Evolutionary conservation across 306 rosid species (phyloP).

Genomic region (Fagus crenata): DNA sequence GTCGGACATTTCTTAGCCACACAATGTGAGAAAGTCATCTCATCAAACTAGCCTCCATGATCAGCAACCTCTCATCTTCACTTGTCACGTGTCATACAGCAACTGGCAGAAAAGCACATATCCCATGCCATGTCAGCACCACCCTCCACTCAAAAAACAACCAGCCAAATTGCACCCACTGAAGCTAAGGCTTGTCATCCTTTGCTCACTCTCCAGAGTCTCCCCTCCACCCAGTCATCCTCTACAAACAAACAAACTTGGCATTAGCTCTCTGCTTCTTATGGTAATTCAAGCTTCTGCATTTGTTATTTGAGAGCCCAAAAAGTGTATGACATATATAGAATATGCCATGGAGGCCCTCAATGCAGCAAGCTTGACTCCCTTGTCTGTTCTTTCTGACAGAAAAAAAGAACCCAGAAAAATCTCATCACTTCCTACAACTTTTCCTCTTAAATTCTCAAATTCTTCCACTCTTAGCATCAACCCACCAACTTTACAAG

Average conservation of each 20-base stretch:
- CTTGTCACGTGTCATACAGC: conserved; percentile 35
- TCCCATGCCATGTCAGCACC: conserved; percentile 38
- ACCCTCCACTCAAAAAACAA: conserved; percentile 17
- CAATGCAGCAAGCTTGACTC: conserved; percentile 76
- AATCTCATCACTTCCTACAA: conserved; percentile 37
- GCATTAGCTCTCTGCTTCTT: conserved; percentile 23
- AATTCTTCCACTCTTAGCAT: conserved; percentile 31
- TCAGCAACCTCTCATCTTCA: conserved; percentile 36
- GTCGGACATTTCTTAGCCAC: conserved; percentile 42
- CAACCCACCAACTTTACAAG: conserved; percentile 33
- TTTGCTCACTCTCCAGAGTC: neutral
- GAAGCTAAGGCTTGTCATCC: conserved; percentile 42
- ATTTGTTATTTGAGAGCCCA: conserved; percentile 31
- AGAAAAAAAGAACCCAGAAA: conserved; percentile 59
- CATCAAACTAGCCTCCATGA: conserved; percentile 9
- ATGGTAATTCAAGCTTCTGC: conserved; percentile 33
- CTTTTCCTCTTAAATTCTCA: conserved; percentile 47
- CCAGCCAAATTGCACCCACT: conserved; percentile 17
- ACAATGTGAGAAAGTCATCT: conserved; percentile 27
- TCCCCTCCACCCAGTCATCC: conserved; percentile 24
- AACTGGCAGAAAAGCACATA: conserved; percentile 29
- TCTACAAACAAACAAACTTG: conserved; percentile 7
- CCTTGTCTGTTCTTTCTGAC: conserved; percentile 71
- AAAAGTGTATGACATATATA: conserved; percentile 23
- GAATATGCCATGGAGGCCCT: conserved; percentile 97